A percentile compares a stretch with the other conserved stretches of the same genome.
Conservation (phyloP, 228 moss, liverwort and hornwort species). For the Sphagnum magellanicum region DNA sequence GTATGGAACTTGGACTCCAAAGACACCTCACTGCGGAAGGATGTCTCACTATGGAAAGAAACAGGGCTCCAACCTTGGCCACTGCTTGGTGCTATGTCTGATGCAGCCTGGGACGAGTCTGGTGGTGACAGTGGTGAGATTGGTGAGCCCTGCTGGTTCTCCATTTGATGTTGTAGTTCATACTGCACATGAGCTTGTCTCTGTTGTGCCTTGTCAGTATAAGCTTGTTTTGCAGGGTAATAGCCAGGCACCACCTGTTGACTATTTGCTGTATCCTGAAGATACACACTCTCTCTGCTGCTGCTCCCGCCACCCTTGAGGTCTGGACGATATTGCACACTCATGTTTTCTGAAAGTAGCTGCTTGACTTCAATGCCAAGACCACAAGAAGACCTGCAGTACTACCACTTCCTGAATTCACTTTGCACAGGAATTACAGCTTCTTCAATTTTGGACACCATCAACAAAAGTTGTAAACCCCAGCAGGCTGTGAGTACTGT, state of each 20-base stretch:
- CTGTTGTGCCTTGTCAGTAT: constrained; percentile 15
- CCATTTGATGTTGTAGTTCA: constrained; percentile 6
- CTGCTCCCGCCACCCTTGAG: constrained; percentile 24
- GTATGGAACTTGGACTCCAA: constrained; percentile 20
- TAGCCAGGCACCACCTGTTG: constrained; percentile 25
- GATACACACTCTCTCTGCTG: constrained; percentile 26
- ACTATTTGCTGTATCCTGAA: constrained; percentile 32
- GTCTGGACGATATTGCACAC: constrained; percentile 58
- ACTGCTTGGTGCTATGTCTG: constrained; percentile 21
- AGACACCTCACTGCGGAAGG: constrained; percentile 33
- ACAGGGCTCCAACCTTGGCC: constrained; percentile 31
- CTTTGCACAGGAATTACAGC: too few relatives aligned
- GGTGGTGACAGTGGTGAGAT: constrained; percentile 47
- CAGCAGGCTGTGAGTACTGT: too few relatives aligned
- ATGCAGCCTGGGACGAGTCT: constrained; percentile 39
- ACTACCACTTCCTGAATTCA: too few relatives aligned
- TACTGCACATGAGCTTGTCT: constrained; percentile 15
- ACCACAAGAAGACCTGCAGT: too few relatives aligned
- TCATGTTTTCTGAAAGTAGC: constrained; percentile 13
- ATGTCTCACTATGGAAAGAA: constrained; percentile 40
- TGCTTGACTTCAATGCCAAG: too few relatives aligned
- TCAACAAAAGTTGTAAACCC: too few relatives aligned
- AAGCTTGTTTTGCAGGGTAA: constrained; percentile 11
- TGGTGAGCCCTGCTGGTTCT: constrained; percentile 27
- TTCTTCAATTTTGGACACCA: too few relatives aligned